Evolutionary conservation across 352 stramenopile genomes (phyloP).

Genomic region (Phytopythium montanum): DNA sequence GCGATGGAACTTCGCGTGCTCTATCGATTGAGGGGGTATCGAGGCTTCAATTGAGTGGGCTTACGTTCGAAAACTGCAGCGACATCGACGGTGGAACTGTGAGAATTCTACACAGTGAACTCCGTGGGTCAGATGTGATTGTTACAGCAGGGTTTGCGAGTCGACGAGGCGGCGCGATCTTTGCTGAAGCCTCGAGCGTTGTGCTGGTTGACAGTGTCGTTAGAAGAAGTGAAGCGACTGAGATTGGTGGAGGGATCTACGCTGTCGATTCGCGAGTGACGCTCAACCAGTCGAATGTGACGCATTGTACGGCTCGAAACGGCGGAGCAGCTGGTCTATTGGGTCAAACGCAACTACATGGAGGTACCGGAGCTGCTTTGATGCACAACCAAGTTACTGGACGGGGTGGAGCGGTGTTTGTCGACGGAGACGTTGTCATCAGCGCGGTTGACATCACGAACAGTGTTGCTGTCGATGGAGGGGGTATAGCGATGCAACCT

Average conservation of each 20-base stretch:
- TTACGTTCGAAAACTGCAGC: slow-evolving; percentile 38
- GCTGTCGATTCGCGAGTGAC: slow-evolving; percentile 13
- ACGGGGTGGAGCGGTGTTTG: slow-evolving; percentile 14
- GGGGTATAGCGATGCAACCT: slow-evolving; percentile 15
- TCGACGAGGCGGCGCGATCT: slow-evolving; percentile 4
- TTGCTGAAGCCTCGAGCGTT: background rate
- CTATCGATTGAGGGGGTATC: slow-evolving; percentile 8
- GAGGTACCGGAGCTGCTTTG: slow-evolving; percentile 4
- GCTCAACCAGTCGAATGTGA: slow-evolving; percentile 21
- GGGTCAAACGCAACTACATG: slow-evolving; percentile 10
- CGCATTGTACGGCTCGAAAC: slow-evolving; percentile 13
- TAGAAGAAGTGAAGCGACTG: background rate
- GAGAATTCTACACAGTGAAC: slow-evolving; percentile 10
- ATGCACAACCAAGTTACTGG: slow-evolving; percentile 17
- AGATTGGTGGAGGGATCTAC: slow-evolving; percentile 26
- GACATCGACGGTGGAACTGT: slow-evolving; percentile 20
- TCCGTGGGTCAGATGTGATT: slow-evolving; percentile 20
- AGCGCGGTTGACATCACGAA: slow-evolving; percentile 6
- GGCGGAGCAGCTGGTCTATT: slow-evolving; percentile 25
- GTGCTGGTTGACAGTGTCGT: background rate
- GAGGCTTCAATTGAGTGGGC: slow-evolving; percentile 23
- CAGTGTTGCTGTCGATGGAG: slow-evolving; percentile 15
- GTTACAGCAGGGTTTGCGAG: slow-evolving; percentile 16
- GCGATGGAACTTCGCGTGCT: slow-evolving; percentile 15
- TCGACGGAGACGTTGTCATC: slow-evolving; percentile 11